Percentiles rank a stretch among this genome's conserved stretches.
These are phyloP conservation scores for Vaccinium corymbosum DNA, from an alignment of 148 eudicot species.

Conservation along the genomic window DNA sequence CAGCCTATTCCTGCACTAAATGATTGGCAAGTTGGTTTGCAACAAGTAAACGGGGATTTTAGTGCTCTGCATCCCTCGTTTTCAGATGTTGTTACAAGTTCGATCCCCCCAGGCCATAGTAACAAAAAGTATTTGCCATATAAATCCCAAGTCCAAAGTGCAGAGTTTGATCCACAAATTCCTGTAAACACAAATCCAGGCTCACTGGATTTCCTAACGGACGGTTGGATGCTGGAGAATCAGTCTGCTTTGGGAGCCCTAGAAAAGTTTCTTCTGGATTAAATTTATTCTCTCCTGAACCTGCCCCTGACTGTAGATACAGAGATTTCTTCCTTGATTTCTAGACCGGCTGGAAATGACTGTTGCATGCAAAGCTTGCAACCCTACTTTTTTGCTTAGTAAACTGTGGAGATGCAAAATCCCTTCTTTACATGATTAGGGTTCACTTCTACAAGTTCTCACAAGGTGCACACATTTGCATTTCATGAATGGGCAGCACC, in stretches of 20 bases:
- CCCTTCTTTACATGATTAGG: neutral
- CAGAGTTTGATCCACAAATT: constrained; percentile 20
- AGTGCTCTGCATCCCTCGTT: constrained; percentile 14
- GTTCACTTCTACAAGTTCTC: neutral
- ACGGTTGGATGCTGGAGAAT: constrained; percentile 29
- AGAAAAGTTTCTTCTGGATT: constrained; percentile 25
- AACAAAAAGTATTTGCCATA: constrained; percentile 25
- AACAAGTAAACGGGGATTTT: constrained; percentile 26
- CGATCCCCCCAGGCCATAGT: constrained; percentile 16
- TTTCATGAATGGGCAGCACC: neutral
- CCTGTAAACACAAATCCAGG: constrained; percentile 17
- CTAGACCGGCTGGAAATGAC: constrained; percentile 24
- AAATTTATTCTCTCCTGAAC: constrained; percentile 28
- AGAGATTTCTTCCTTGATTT: constrained; percentile 45
- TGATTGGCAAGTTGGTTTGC: constrained; percentile 20
- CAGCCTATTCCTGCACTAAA: constrained; percentile 23
- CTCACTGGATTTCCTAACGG: constrained; percentile 29
- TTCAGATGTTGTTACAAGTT: constrained; percentile 15
- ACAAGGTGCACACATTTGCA: neutral
- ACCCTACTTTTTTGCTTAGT: neutral
- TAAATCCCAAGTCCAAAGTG: constrained; percentile 18
- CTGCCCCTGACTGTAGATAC: constrained; percentile 29
- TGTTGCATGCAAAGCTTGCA: neutral
- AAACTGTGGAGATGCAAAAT: neutral
- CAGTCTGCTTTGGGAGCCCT: constrained; percentile 19